Conservation (phyloP, 192 early-diverging fungal genomes). For the Backusella luteola region DNA sequence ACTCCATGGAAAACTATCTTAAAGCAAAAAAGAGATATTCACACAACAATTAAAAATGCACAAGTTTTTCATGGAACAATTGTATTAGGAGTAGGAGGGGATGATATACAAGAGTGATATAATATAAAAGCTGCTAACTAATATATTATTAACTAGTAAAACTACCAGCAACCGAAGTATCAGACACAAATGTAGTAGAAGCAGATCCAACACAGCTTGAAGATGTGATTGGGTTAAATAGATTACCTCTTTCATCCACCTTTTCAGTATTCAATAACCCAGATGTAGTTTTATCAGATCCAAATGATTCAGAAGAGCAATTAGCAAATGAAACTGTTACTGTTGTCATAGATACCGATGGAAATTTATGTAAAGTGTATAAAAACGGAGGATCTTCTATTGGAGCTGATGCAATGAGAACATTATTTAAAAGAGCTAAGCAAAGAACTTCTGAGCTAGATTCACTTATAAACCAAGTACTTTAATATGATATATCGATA, state of each 20-base stretch:
- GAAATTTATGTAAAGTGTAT: conserved; percentile 49
- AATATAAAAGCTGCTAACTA: background rate
- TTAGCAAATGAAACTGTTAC: conserved; percentile 54
- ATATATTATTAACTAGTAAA: conserved; percentile 44
- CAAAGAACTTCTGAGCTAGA: background rate
- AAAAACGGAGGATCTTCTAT: conserved; percentile 59
- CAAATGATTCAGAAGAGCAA: conserved; percentile 68
- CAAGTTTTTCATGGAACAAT: no score
- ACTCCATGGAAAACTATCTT: background rate
- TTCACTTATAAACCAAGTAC: background rate
- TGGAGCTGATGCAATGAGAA: conserved; percentile 19
- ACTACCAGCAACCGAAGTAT: conserved; percentile 68
- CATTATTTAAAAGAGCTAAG: background rate
- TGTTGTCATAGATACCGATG: conserved; percentile 57
- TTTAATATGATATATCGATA: background rate
- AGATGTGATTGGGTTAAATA: conserved; percentile 47
- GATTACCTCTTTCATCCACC: conserved; percentile 54
- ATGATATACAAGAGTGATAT: no score
- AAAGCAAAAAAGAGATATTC: background rate
- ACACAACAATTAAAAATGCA: no score
- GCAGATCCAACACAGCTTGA: conserved; percentile 41
- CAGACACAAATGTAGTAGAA: conserved; percentile 66
- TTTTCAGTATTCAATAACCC: conserved; percentile 66
- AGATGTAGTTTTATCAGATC: conserved; percentile 58
- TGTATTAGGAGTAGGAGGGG: background rate